phyloP scores from a whole-genome alignment of 305 asterid species.

The Solanum hybrid region DNA sequence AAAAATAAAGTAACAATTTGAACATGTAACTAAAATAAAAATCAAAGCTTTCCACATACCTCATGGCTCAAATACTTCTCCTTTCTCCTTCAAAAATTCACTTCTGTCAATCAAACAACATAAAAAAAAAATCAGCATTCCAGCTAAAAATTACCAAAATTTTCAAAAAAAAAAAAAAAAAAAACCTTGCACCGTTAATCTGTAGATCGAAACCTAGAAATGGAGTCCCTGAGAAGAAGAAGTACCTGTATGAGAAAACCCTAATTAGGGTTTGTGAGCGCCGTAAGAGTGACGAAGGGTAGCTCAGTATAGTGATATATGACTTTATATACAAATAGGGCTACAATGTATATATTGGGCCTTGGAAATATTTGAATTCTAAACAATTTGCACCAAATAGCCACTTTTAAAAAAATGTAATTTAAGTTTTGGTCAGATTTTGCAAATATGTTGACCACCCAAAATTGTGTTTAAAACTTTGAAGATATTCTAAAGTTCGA shows the following conservation, averaged over 20 bases:
- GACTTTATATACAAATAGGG: not conserved
- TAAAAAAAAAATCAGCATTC: not conserved
- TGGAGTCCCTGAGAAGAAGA: not conserved
- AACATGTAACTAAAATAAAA: not conserved
- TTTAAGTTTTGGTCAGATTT: not conserved
- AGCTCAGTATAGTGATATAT: not conserved
- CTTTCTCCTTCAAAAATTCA: not conserved
- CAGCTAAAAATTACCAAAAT: not conserved
- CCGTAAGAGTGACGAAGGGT: not conserved
- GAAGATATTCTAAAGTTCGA: not conserved
- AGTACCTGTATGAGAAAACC: not conserved
- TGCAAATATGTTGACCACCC: not conserved
- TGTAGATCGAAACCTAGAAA: not conserved
- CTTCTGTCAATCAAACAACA: not conserved
- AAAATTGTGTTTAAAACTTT: not conserved
- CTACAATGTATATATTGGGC: not conserved
- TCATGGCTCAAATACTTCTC: not conserved
- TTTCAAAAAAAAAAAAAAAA: not conserved
- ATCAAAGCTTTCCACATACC: not conserved
- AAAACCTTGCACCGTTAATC: not conserved
- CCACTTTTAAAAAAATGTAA: not conserved
- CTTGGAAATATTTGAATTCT: not conserved
- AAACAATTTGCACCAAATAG: not conserved
- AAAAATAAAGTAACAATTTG: not conserved
- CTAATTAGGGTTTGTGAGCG: not conserved